These are phyloP conservation scores for Diophrys sp. DNA, from an alignment of 73 alveolate species.

Conservation along the genomic window DNA sequence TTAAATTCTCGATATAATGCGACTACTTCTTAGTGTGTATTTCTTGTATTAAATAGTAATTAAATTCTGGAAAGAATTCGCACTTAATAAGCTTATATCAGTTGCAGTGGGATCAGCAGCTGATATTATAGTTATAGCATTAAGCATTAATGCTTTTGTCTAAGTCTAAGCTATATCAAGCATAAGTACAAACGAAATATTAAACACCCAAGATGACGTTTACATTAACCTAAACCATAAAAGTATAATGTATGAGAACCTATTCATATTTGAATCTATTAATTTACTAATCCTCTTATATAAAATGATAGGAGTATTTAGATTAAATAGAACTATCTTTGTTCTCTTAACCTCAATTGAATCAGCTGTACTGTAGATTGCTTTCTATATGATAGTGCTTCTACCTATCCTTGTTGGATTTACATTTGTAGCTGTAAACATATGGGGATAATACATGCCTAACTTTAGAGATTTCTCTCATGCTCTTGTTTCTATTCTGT, in stretches of 20 bases:
- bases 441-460: constrained; percentile 4
- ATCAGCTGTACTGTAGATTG: not conserved
- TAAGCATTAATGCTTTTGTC: not conserved
- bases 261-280: not conserved
- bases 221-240: not conserved
- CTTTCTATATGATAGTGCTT: not conserved
- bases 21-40: not conserved
- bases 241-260: not conserved
- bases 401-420: constrained; percentile 7
- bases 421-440: constrained; percentile 3
- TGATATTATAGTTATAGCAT: not conserved
- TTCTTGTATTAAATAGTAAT: not conserved
- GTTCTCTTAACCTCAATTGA: not conserved
- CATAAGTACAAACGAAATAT: not conserved
- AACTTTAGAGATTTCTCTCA: constrained; percentile 2
- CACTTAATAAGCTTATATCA: not conserved
- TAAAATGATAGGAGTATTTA: constrained; percentile 1
- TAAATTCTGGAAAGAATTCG: constrained; percentile 3
- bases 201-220: not conserved
- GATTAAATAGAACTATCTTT: not conserved
- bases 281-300: not conserved
- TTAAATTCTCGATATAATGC: not conserved
- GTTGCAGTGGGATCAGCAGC: not conserved
- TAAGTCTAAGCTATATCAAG: not conserved
- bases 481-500: constrained; percentile 13